Evolutionary conservation across 176 grass and related monocot genomes (phyloP).

Genomic region (Thalia dealbata): DNA sequence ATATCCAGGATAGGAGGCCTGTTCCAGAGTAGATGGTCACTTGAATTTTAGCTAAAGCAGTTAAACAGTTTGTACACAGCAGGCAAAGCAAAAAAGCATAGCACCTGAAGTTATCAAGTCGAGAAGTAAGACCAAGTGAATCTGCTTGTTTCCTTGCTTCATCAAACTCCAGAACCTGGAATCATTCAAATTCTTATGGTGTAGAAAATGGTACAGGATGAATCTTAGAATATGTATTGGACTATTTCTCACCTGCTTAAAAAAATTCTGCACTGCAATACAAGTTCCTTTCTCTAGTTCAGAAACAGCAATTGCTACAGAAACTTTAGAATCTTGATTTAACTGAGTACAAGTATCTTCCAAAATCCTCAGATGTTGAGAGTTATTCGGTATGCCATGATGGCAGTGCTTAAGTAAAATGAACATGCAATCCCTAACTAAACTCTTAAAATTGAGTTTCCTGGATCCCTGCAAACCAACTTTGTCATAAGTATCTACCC

Average conservation of each 20-base stretch:
- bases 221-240: neutral
- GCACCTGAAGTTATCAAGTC: constrained; percentile 64
- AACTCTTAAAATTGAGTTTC: constrained; percentile 51
- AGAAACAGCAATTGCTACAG: constrained; percentile 37
- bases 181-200: neutral
- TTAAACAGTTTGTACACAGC: neutral
- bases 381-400: constrained; percentile 23
- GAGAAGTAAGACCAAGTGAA: constrained; percentile 53
- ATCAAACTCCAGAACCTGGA: constrained; percentile 81
- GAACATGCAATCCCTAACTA: constrained; percentile 57
- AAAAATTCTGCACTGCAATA: constrained; percentile 47
- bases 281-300: constrained; percentile 48
- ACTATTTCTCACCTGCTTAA: constrained; percentile 49
- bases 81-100: neutral
- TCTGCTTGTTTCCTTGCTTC: constrained; percentile 66
- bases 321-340: constrained; percentile 34
- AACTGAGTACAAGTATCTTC: constrained; percentile 31
- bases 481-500: neutral
- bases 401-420: constrained; percentile 42
- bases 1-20: constrained; percentile 73
- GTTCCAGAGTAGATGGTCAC: constrained; percentile 20
- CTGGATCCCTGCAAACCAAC: constrained; percentile 49
- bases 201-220: neutral
- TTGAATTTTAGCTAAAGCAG: neutral
- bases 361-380: constrained; percentile 27